Base-by-base conservation (phyloP, 2,329 filamentous ascomycete genomes). In the Arthroderma sp. region DNA sequence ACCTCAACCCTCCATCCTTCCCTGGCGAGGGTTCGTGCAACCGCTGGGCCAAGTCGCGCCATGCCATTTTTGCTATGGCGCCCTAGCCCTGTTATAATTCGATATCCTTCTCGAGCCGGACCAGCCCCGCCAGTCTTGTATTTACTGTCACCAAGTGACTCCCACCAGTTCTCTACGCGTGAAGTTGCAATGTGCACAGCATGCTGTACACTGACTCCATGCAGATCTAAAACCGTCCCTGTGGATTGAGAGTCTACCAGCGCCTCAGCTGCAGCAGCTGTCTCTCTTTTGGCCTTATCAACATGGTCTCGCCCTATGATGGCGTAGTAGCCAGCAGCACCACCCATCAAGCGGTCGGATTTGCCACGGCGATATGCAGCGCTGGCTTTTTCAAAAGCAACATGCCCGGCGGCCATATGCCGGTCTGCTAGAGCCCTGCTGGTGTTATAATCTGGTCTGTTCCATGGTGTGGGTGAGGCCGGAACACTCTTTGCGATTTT, bases 1-100 rank as follows among this genome's bases (percentile, higher is more conserved):
- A 83, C 72, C 58, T 86, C 77, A 31, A 91, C 69, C 58, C 77
- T 86, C 89, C 89, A 96, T 0, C 87, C 87, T 48, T 89, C 84
- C 38, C 76, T 73, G 34, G 80, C 72, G 36, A 96, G 67, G 57
- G 80, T 80, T 56, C 78, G 80, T 39, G 75, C 80, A n/a, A 96
- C 87, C 10, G 83, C 83, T 46, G 82, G 81, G 4, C 87, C 81
- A 47, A 96, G 61, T 52, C 78, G 80, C 1, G 83, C 85, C 45
- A 76, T 80, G 1, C 87, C 86, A 43, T 82, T 79, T 39, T 78
- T 73, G 54, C 79, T 91, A 62, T 96, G 89, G 44, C 73, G 73
- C 1, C 89, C 89, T 9, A 81, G 59, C 0, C 89, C 89, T 3
- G 87, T 94, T 44, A 96, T 75, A 48, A 96, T 80, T 34, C 74